Evolutionary conservation across 2,329 filamentous ascomycete species (phyloP), one percentile per base, ranked within the genome.

Genomic region (Calonectria hawksworthii): DNA sequence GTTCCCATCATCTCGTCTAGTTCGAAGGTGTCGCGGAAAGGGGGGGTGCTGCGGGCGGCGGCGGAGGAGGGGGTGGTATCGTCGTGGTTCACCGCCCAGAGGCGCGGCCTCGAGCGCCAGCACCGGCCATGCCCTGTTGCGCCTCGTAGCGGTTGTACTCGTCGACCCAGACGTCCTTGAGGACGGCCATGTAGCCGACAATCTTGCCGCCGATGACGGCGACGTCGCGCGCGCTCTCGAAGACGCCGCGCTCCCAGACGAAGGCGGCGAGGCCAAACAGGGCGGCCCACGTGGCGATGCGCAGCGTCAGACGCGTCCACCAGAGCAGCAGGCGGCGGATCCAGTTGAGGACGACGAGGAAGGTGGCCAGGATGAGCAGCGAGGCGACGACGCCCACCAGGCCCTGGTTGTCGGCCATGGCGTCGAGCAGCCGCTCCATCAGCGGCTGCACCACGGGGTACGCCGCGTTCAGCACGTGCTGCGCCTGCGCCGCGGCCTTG

Each of bases 241-340:
- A 91, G 21, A 93, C 83, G 0, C 95, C 93, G 3, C 95, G 87
- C 81, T 93, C 92, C 84, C 90, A 94, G 4, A 93, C 87, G 74
- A 89, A 88, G 23, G 92, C 86, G 0, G 88, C 88, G 0, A 92
- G 52, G 0, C 88, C 87, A 6, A 89, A 85, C 3, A 96, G 78
- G 2, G 86, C 83, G 1, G 89, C 90, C 92, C 92, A 97, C 76
- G 95, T 92, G 2, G 90, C 83, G 52, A 95, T 78, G 30, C 90
- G 86, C 76, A 95, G 83, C 14, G 89, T 88, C 70, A 98, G 82
- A n/a, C 90, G 87, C 68, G 95, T 91, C 92, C 95, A 95, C 87
- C 93, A 98, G 82, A 95, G 87, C 73, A 98, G 88, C 26, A 95
- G 86, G 74, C 95, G 91, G 75, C 93, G 92, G 23, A 95, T 87